Evolutionary conservation across 1,284 basidiomycete species (phyloP), one percentile per base, ranked within the genome.

Genomic region (Fomitopsis schrenkii): DNA sequence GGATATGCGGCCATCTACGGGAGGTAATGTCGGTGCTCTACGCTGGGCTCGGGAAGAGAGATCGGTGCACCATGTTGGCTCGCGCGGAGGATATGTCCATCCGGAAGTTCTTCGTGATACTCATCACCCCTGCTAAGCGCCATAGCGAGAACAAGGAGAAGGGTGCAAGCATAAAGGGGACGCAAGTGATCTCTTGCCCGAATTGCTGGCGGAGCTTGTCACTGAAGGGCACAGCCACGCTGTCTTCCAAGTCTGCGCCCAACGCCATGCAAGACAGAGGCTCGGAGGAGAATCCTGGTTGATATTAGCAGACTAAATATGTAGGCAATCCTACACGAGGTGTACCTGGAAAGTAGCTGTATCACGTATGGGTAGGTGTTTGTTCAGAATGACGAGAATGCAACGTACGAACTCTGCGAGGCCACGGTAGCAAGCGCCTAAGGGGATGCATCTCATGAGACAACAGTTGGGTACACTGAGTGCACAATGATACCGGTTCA

Each of bases 1-100:
- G 79, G 79, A 60, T 78, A 79, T 40, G 75, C 76, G 14, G 79
- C 76, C 1, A 75, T 64, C 78, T 79, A 57, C 7, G 10, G n/a
- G 28, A 6, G 10, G 33, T 9, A 15, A 40, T 8, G 9, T 45
- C 36, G 12, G 15, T 22, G 28, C 15, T 15, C 41, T 5, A 5
- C 14, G 15, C 55, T 17, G 41, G 10, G 17, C 10, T 50, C 54
- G 33, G 36, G 30, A 6, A 33, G 60, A 15, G 9, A 19, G 36
- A 2, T 36, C 14, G 5, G 12, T 14, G 59, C 62, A 79, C 78
- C 50, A 77, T 68, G 33, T 69, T 72, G 36, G 59, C 66, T 57
- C 71, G 70, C 55, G 77, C 56, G 1, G 74, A 71, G 50, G 66
- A 63, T 2, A 75, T 76, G n/a, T 67, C 71, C 57, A 78, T 73